Evolutionary conservation across 148 eudicot genomes (phyloP).

Genomic region (Camellia lanceoleosa): DNA sequence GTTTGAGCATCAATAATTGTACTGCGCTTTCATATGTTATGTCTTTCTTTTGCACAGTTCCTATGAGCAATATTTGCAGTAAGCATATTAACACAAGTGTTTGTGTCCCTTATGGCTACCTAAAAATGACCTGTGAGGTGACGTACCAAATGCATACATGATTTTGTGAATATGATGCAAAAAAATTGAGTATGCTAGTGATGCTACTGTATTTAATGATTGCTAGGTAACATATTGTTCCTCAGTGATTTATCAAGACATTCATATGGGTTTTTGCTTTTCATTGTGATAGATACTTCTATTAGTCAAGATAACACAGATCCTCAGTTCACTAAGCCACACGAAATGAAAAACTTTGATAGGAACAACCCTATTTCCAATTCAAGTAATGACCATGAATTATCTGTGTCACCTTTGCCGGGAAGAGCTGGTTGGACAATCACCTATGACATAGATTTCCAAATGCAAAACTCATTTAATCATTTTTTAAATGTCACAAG

Average conservation of each 20-base stretch:
- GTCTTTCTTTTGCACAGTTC: not conserved
- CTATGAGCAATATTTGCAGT: not conserved
- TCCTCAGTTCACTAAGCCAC: not conserved
- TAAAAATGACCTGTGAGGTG: not conserved
- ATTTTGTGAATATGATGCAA: not conserved
- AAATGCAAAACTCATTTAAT: not conserved
- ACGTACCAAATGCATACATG: not conserved
- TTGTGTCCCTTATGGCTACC: not conserved
- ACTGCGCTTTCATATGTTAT: too few species aligned
- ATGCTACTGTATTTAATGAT: not conserved
- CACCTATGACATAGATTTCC: not conserved
- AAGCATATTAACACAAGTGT: not conserved
- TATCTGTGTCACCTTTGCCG: slow-evolving; percentile 4
- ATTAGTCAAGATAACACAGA: slow-evolving; percentile 8
- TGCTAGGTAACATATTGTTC: not conserved
- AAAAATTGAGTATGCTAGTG: not conserved
- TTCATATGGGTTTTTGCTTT: not conserved
- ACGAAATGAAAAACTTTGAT: not conserved
- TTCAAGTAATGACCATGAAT: slow-evolving; percentile 3
- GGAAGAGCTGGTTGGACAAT: not conserved
- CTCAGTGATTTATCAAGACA: not conserved
- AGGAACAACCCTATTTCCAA: slow-evolving; percentile 5
- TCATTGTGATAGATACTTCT: slow-evolving; percentile 10
- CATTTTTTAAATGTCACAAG: slow-evolving; percentile 8
- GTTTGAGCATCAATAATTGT: not conserved